Evolutionary conservation across 805 yeast genomes (phyloP), one percentile per base, ranked within the genome.

Genomic region (Cyberlindnera mycetangii): DNA sequence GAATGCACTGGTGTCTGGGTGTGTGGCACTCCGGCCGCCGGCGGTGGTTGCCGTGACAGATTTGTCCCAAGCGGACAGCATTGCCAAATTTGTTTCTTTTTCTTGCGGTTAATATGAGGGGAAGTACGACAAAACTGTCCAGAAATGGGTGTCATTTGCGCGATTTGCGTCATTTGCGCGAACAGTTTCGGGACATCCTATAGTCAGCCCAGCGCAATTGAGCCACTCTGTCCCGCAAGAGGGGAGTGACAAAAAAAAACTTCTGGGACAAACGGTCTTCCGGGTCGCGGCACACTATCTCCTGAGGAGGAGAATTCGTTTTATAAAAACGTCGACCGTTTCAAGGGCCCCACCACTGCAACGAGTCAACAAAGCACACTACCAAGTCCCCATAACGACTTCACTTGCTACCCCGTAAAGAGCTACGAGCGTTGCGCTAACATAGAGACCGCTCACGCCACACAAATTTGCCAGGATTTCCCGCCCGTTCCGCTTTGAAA

Each of bases 241-340:
- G 28, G 28, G 28, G 28, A 25, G 25, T 10, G 25, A 7, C 25
- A 22, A 22, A 22, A 25, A 22, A 15, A 22, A 35, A 22, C 11
- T 11, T 7, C 5, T 14, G 27, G 25, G 25, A 39, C 25, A 22
- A 21, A 30, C 41, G 5, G 27, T 14, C 9, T 18, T 17, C n/a
- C n/a, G 28, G 28, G 28, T 19, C 22, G 30, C 18, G 36, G 27
- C 4, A 21, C 19, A 19, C 30, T 35, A 35, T 35, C 38, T 35
- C 38, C 20, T 35, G 38, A 35, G 38, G 37, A 21, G 28, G 21
- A 22, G 21, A 19, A 24, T 21, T 21, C 15, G 38, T 35, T 32
- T 31, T 31, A 30, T 16, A 24, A 38, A 38, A 38, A 28, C 22
- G 32, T 25, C 28, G 28, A 25, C 28, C 5, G 28, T 25, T 34